Evolutionary conservation across 2,329 filamentous ascomycete genomes (phyloP), one percentile per base, ranked within the genome.

Genomic region (Iodosphaeria phyllophila): DNA sequence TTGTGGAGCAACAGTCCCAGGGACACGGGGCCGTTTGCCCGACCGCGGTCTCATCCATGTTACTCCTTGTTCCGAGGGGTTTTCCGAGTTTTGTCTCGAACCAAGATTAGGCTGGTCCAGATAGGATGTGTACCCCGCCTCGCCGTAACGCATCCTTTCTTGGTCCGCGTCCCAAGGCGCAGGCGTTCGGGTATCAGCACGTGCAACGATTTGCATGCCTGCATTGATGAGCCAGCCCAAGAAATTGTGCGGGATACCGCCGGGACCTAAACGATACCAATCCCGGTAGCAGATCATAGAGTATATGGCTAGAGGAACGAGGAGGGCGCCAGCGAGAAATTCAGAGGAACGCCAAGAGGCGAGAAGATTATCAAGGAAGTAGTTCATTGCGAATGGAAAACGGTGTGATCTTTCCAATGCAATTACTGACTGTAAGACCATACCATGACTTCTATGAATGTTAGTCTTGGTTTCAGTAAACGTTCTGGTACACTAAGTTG

Each of bases 191-290:
- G 39, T 38, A 32, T 56, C 53, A 16, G 35, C 31, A 5, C 44
- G 34, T 13, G 47, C 43, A 11, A 55, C 12, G 3, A 40, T 32
- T 27, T 45, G 45, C n/a, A 49, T 25, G 5, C 35, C 9, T 6
- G 40, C 32, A 32, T 55, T 51, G 3, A 47, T 12, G 1, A 52
- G 37, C 50, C 51, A 60, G 16, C 56, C 56, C 12, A 40, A 16
- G 15, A 48, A 15, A 28, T 56, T 54, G 35, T 54, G 42, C 1
- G 56, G 54, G 0, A 56, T 28, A 10, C 56, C 56, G 28, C 56
- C 54, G 4, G 43, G 46, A 9, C 56, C 56, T 16, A 60, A 45
- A 2, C 48, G 46, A 10, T 54, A 43, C 36, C 41, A 60, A 23
- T 39, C 43, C 4, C 33, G 40, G 40, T 60, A 60, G 36, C 40